phyloP scores from a whole-genome alignment of 768 basidiomycete species.

The Candolleomyces aberdarensis region DNA sequence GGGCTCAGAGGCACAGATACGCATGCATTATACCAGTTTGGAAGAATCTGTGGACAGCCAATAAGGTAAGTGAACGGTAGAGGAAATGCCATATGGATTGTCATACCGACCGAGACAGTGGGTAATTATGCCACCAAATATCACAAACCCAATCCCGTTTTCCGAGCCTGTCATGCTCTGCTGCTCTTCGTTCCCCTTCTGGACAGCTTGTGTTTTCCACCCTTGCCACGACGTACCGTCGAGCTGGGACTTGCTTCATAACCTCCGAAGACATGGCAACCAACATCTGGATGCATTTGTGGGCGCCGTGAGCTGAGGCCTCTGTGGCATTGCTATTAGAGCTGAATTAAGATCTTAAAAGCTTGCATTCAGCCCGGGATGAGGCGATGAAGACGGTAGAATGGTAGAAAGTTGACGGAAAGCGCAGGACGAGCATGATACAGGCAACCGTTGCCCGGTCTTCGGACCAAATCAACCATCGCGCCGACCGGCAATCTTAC shows the following conservation, averaged over 20 bases:
- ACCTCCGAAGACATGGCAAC: conserved; percentile 2
- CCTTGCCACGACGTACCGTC: background rate
- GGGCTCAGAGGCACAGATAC: background rate
- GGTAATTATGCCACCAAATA: conserved; percentile 1
- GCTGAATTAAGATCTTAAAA: no score
- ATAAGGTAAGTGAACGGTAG: background rate
- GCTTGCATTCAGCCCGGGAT: no score
- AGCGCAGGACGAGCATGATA: no score
- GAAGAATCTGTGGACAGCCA: background rate
- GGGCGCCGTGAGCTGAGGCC: no score
- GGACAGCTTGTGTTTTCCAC: conserved; percentile 6
- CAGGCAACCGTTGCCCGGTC: no score
- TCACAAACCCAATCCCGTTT: conserved; percentile 6
- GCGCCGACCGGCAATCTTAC: no score
- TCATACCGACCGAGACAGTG: conserved; percentile 23
- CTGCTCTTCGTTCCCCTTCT: conserved; percentile 2
- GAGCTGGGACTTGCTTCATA: background rate
- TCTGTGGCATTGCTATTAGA: no score
- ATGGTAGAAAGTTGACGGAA: no score
- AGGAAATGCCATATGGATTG: conserved; percentile 17
- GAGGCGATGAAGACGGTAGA: no score
- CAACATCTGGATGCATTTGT: background rate
- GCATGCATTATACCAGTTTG: conserved; percentile 11
- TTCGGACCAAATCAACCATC: no score
- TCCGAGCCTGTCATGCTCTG: background rate